Conservation (phyloP, 768 basidiomycete genomes). For the Phylloporus sp. region DNA sequence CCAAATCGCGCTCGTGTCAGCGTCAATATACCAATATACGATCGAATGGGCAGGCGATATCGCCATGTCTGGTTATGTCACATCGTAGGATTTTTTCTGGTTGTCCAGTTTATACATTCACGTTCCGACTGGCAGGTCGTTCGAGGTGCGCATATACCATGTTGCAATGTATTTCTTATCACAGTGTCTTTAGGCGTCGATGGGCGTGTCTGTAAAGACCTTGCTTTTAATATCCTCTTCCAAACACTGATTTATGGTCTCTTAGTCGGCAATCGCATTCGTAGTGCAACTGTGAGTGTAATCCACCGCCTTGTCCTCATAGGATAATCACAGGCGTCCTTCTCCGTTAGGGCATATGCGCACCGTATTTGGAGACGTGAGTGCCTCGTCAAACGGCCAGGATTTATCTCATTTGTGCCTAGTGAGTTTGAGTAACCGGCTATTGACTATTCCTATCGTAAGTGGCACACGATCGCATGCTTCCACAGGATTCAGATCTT, state of each 20-base stretch:
- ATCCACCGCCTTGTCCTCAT: neutral
- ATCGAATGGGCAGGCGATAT: conserved; percentile 27
- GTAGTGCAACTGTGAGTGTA: conserved; percentile 32
- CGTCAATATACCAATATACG: conserved; percentile 31
- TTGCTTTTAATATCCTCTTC: neutral
- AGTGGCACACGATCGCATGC: conserved; percentile 6
- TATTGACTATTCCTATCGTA: conserved; percentile 32
- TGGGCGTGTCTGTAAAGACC: conserved; percentile 30
- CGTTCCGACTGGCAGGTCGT: conserved; percentile 11
- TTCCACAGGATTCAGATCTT: neutral
- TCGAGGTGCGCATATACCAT: conserved; percentile 21
- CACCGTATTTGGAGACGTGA: conserved; percentile 37
- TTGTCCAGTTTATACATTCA: neutral
- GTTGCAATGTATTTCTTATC: neutral
- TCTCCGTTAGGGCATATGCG: conserved; percentile 30
- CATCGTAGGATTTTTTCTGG: conserved; percentile 16
- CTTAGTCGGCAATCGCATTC: conserved; percentile 33
- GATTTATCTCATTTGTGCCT: neutral
- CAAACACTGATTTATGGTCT: neutral
- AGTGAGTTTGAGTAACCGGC: conserved; percentile 32
- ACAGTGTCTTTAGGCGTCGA: conserved; percentile 27
- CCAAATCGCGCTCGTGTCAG: conserved; percentile 28
- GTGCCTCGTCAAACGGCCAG: conserved; percentile 3
- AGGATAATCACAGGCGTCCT: conserved; percentile 1
- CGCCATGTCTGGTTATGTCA: conserved; percentile 25